Evolutionary conservation across 768 basidiomycete genomes (phyloP), one percentile per base, ranked within the genome.

Genomic region (Boletus pseudopeckii): DNA sequence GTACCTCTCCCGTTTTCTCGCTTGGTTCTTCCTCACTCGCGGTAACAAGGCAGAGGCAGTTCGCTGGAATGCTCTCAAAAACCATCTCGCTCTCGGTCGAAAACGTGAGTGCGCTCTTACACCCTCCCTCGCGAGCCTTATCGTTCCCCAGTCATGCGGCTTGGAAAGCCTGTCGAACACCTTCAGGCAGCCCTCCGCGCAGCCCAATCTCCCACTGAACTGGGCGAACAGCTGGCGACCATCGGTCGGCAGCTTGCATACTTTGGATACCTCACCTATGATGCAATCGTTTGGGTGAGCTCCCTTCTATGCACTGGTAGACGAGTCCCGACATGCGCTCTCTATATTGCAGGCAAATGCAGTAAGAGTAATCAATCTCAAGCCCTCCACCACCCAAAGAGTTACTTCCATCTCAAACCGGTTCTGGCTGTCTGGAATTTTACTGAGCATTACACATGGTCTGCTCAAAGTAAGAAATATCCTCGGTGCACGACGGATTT

Each of bases 111-210:
- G 3, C 36, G 17, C 22, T 32, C 28, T 13, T 24, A 8, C 9
- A 18, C 26, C 10, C 39, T 4, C 18, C 28, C 41, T 8, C 37
- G n/a, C 40, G 32, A 24, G 14, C 17, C 61, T 55, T 3, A 61
- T 42, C 43, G 3, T 14, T 17, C 46, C 10, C 17, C 58, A 98
- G 96, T 97, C 36, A 77, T 98, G 79, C 85, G 97, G 15, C 76
- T 99, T 49, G 92, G 93, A 61, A 96, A 98, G 72, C 93, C 94
- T 8, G 62, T 95, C 57, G 97, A 99, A 67, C 92, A 97, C 72
- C 76, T 95, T 7, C 96, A 98, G 69, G 84, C 92, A 1, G 94
- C 92, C 30, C 74, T 97, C 42, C 86, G 85, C 48, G 85, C 88
- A 18, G 74, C 83, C 4, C 71, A 84, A 26, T 67, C 79, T 1